Percentiles rank a stretch among this genome's conserved stretches.
These are phyloP conservation scores for Coemansia furcata DNA, from an alignment of 192 early-diverging fungal species.

Conservation along the genomic window DNA sequence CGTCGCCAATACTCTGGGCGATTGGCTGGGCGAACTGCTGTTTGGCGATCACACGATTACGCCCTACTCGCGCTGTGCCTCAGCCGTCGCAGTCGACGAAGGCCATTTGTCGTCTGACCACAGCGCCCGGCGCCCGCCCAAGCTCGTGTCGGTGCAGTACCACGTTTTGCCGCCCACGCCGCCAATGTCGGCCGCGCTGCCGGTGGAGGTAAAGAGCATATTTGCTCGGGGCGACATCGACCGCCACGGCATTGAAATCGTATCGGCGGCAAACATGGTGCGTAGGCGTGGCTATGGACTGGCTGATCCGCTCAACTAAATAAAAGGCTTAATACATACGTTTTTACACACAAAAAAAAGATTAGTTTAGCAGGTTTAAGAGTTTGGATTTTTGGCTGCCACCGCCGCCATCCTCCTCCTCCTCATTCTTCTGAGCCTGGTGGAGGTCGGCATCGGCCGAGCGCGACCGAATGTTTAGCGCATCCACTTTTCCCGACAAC, in stretches of 20 bases:
- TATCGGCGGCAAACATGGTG: constrained; percentile 45
- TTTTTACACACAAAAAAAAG: not conserved
- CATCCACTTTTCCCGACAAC: not conserved
- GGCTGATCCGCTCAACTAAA: constrained; percentile 41
- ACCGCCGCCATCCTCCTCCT: not conserved
- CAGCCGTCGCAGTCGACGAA: constrained; percentile 6
- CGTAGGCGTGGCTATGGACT: constrained; percentile 39
- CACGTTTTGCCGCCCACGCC: not conserved
- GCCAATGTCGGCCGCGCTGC: not conserved
- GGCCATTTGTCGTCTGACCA: not conserved
- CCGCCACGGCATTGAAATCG: constrained; percentile 37
- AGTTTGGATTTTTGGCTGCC: constrained; percentile 14
- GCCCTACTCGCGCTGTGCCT: constrained; percentile 26
- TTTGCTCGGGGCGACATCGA: constrained; percentile 23
- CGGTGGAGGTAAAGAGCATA: constrained; percentile 3
- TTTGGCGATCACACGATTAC: constrained; percentile 18
- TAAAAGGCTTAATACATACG: not conserved
- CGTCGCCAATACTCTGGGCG: constrained; percentile 28
- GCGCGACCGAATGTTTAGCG: not conserved
- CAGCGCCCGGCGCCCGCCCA: not conserved
- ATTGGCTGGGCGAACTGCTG: constrained; percentile 36
- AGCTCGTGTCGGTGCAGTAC: not conserved
- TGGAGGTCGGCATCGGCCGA: not conserved
- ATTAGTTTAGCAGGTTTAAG: constrained; percentile 28
- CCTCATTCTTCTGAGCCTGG: not conserved